Evolutionary conservation across 2,329 filamentous ascomycete genomes (phyloP), one percentile per base, ranked within the genome.

Genomic region (Dothistroma pini): DNA sequence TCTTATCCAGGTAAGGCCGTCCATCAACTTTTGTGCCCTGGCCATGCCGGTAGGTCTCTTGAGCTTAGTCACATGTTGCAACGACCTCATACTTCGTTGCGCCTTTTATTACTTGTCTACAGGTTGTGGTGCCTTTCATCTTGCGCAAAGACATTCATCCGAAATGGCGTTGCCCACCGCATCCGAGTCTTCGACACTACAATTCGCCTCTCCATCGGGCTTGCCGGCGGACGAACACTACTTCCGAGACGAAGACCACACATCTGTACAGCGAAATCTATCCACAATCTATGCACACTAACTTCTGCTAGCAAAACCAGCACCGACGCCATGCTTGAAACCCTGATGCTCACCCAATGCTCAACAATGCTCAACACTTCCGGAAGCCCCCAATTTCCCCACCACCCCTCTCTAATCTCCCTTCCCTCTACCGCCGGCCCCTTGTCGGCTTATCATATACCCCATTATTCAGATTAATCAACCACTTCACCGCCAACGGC

Each of bases 401-500:
- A 29, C 9, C 21, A 12, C 16, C 19, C 48, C 48, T 14, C 12
- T n/a, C 9, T 19, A 12, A 12, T 12, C 21, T 51, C 4, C 21
- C 4, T 4, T 11, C 48, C 21, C 48, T 32, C 48, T 32, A 29
- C 48, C 48, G 2, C 54, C 52, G 57, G 32, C 14, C 22, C 31
- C 38, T 54, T 21, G 14, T 56, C 9, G 57, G 53, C 48, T 41
- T 48, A 25, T 60, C 57, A 35, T 64, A 57, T 1, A 64, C 60
- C 1, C 63, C 63, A 54, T 65, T 65, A 10, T 44, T 61, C 32
- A 38, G 49, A 34, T 65, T 57, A 22, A 65, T 32, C 12, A 52
- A 53, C 9, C 32, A 54, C 32, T 57, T 60, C 62, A 58, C 51
- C 11, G 61, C 63, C 32, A 63, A 63, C 47, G 63, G 63, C 61